Evolutionary conservation across 371 early-diverging fungal genomes (phyloP).

Genomic region (Mucor lusitanicus): DNA sequence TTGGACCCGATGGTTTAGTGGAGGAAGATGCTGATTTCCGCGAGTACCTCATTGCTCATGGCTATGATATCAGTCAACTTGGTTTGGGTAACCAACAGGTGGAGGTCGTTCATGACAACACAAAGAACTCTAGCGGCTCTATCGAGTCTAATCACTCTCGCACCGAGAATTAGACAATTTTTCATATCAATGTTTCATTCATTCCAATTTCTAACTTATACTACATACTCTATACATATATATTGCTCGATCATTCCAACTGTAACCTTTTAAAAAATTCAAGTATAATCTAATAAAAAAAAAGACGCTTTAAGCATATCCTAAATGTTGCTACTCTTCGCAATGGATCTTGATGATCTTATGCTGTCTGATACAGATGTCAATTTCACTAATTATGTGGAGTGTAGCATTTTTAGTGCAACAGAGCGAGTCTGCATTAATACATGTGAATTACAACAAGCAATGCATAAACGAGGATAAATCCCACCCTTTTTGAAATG

Average conservation of each 20-base stretch:
- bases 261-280: too few relatives aligned
- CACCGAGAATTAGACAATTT: neutral
- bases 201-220: neutral
- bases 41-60: constrained; percentile 50
- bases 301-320: too few relatives aligned
- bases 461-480: too few relatives aligned
- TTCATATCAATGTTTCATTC: neutral
- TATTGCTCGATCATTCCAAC: neutral
- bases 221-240: neutral
- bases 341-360: too few relatives aligned
- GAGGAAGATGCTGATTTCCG: constrained; percentile 58
- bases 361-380: too few relatives aligned
- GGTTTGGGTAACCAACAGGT: constrained; percentile 20
- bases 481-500: neutral
- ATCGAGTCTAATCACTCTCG: neutral
- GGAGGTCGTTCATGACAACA: neutral
- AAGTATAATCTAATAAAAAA: too few relatives aligned
- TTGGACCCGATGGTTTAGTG: constrained; percentile 45
- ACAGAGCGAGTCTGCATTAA: too few relatives aligned
- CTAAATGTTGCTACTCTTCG: too few relatives aligned
- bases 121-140: neutral
- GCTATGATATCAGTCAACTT: constrained; percentile 51
- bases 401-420: too few relatives aligned
- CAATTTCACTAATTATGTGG: too few relatives aligned
- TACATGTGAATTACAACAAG: too few relatives aligned